Percentiles rank a stretch among this genome's conserved stretches.
Conservation (phyloP, 495 filamentous ascomycete species). For the Hyaloscypha finlandica region DNA sequence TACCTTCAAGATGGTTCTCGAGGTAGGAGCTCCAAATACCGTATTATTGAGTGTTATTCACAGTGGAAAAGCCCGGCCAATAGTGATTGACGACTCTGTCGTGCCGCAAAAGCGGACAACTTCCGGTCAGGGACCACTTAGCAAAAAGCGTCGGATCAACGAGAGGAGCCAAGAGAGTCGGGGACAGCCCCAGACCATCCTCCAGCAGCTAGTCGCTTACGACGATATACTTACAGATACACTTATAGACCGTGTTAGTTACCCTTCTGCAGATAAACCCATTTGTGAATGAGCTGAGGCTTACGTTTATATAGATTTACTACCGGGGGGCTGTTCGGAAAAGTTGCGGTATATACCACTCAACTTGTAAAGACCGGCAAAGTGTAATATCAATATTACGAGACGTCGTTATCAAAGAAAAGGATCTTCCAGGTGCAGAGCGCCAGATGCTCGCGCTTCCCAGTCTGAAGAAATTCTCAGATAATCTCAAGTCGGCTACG, state of each 20-base stretch:
- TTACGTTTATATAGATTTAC: neutral
- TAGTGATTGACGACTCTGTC: neutral
- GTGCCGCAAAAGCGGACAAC: neutral
- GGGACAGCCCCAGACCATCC: neutral
- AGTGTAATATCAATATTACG: constrained; percentile 3
- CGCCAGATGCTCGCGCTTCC: neutral
- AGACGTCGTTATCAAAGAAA: neutral
- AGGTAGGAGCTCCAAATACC: neutral
- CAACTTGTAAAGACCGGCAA: neutral
- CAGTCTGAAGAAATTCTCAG: constrained; percentile 3
- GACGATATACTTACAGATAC: neutral
- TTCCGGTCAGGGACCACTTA: neutral
- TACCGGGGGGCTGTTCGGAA: constrained; percentile 1
- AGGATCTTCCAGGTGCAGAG: neutral
- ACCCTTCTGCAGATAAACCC: neutral
- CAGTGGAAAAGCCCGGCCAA: neutral
- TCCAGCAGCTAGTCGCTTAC: neutral
- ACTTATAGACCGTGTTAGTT: neutral
- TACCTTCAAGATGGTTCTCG: neutral
- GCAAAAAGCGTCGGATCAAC: neutral
- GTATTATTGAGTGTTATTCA: neutral
- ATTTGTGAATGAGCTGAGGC: neutral
- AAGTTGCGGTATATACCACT: neutral
- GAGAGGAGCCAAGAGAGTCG: neutral
- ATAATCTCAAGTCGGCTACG: neutral